A percentile compares a stretch with the other conserved stretches of the same genome.
Evolutionary conservation across 768 basidiomycete species (phyloP).

Genomic region (Rhodocollybia butyracea): DNA sequence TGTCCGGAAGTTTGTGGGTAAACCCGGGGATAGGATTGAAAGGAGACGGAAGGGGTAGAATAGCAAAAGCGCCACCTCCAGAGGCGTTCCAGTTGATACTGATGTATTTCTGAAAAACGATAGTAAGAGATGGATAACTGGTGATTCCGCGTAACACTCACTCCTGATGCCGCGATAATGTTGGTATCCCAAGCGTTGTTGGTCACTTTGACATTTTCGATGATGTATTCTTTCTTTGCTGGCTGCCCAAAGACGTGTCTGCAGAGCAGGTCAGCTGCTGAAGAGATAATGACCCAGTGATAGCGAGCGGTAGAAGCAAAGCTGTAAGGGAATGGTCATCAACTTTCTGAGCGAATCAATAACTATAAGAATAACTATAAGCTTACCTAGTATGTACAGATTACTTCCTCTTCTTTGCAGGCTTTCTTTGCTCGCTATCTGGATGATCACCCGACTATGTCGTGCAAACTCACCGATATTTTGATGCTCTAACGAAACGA

Average conservation of each 20-base stretch:
- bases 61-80: conserved; percentile 92
- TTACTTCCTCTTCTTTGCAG: neutral
- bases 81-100: conserved; percentile 94
- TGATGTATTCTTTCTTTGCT: conserved; percentile 77
- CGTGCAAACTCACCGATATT: conserved; percentile 68
- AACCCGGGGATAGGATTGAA: conserved; percentile 53
- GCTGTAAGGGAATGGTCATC: neutral
- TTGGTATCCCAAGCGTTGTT: conserved; percentile 97
- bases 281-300: neutral
- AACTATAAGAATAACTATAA: neutral
- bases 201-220: conserved; percentile 84
- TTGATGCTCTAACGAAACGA: conserved; percentile 81
- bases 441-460: neutral
- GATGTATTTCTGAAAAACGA: conserved; percentile 62
- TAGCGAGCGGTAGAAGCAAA: conserved; percentile 15
- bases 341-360: neutral
- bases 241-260: conserved; percentile 92
- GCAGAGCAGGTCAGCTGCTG: neutral
- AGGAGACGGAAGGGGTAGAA: conserved; percentile 81
- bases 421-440: neutral
- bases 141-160: conserved; percentile 30
- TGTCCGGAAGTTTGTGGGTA: conserved; percentile 84
- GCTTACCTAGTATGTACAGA: neutral
- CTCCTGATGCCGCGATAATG: conserved; percentile 79
- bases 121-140: neutral